Evolutionary conservation across 2,329 filamentous ascomycete genomes (phyloP), one percentile per base, ranked within the genome.

Genomic region (Lecanosticta acicola): DNA sequence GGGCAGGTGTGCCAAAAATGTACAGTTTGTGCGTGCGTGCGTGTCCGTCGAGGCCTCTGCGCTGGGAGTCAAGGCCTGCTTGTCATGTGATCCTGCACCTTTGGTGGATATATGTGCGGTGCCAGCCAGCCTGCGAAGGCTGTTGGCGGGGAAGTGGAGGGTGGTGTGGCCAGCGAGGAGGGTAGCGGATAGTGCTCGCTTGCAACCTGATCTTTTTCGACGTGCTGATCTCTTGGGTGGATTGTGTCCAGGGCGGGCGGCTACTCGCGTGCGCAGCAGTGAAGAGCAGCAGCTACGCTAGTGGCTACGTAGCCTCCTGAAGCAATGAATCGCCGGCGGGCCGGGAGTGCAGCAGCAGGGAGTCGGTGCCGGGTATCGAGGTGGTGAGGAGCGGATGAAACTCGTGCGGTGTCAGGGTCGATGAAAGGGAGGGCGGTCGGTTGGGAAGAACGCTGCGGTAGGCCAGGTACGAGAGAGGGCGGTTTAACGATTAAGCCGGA

Each of bases 11-110:
- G 24, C 24, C 24, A 36, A 41, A 36, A 48, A 39, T 49, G 47
- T 46, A 52, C 46, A 49, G 44, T n/a, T 42, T 41, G 38, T 39
- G 21, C 18, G 33, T 45, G 43, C 29, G 32, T 35, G 24, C 32
- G 24, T 33, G 39, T 21, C 26, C 43, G 39, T 46, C 47, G 42
- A 36, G 29, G 33, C 16, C 24, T 36, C 45, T 32, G 34, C 38
- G 34, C 40, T 43, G 3, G 39, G 16, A 13, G 9, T 50, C 49
- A 50, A 51, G 51, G 39, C 51, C 51, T 41, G 48, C 51, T 49
- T 55, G 49, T 43, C 41, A 48, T 48, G 41, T 48, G 41, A 43
- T 48, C 17, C 10, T 43, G 34, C 38, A 29, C 24, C 11, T 29
- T 5, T 11, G 24, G 24, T 11, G 24, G 11, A 11, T 29, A 29